A percentile compares a stretch with the other conserved stretches of the same genome.
Evolutionary conservation across 441 rosid genomes (phyloP).

Genomic region (Pelargonium cotyledonis): DNA sequence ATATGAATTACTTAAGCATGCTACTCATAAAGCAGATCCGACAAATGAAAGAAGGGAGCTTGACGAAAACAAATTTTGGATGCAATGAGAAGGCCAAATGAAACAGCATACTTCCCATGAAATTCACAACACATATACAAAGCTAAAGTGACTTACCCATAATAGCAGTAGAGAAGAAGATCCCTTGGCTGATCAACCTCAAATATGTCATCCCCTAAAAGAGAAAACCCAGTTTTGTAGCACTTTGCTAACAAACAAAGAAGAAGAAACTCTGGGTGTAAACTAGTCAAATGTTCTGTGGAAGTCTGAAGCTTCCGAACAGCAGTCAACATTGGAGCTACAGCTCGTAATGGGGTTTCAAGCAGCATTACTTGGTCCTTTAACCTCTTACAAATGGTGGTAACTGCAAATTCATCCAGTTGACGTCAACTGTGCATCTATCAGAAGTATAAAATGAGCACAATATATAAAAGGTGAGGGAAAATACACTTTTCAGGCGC

Average conservation of each 20-base stretch:
- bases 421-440: conserved; percentile 10
- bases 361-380: conserved; percentile 68
- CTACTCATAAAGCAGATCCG: background rate
- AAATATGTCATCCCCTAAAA: conserved; percentile 72
- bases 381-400: conserved; percentile 67
- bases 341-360: conserved; percentile 64
- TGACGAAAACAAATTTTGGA: background rate
- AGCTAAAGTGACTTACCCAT: conserved; percentile 58
- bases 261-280: conserved; percentile 90
- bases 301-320: conserved; percentile 66
- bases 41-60: background rate
- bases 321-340: conserved; percentile 63
- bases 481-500: conserved; percentile 68
- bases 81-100: background rate
- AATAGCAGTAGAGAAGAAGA: conserved; percentile 79
- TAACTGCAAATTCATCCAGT: conserved; percentile 40
- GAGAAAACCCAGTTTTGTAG: conserved; percentile 68
- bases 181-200: conserved; percentile 91
- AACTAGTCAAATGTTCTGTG: conserved; percentile 63
- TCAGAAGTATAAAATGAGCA: background rate
- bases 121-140: background rate
- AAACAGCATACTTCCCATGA: background rate
- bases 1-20: background rate
- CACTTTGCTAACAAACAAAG: conserved; percentile 69
- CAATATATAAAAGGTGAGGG: conserved; percentile 7